Evolutionary conservation across 306 rosid genomes (phyloP), one percentile per base, ranked within the genome.

Genomic region (Quercus berberidifolia): DNA sequence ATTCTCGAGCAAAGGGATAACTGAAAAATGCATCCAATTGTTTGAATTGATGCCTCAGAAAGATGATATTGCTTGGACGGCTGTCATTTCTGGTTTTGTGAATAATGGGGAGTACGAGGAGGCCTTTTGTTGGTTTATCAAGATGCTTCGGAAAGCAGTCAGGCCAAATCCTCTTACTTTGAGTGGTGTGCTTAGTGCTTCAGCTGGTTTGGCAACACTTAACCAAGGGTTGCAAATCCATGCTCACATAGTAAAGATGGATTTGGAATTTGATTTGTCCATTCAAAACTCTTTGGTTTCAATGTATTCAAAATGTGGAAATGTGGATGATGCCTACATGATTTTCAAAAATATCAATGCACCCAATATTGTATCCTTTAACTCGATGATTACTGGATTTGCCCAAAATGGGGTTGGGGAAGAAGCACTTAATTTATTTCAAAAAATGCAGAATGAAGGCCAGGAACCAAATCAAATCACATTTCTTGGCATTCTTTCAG

Each of bases 61-160:
- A 83, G 97, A 92, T 82, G 89, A 78, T 83, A 52, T 90, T 84
- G 87, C 91, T 78, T 94, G 97, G 97, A 92, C 98, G 33, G 92
- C 93, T 71, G 74, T 89, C 74, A 87, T 92, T 88, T 92, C 98
- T 2, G 94, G 94, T 68, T 84, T 94, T 83, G 94, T 89, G 75
- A 89, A 76, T 81, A 90, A 88, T 69, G 86, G 75, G 64, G 90
- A 85, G 70, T 84, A 83, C 26, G 92, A 86, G 85, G 85, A 80
- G 75, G 96, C 97, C 78, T 81, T 92, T 76, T 71, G 13, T 83
- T 92, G 90, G 96, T 94, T 86, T 86, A 80, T 79, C 63, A 75
- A 59, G 84, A 90, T 94, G 96, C 86, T 81, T 62, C 74, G 38
- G 76, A 85, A 79, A 71, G 86, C 80, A 62, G 72, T 81, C 82